Evolutionary conservation across 2,329 filamentous ascomycete genomes (phyloP).

Genomic region (Parascedosporium putredinis): DNA sequence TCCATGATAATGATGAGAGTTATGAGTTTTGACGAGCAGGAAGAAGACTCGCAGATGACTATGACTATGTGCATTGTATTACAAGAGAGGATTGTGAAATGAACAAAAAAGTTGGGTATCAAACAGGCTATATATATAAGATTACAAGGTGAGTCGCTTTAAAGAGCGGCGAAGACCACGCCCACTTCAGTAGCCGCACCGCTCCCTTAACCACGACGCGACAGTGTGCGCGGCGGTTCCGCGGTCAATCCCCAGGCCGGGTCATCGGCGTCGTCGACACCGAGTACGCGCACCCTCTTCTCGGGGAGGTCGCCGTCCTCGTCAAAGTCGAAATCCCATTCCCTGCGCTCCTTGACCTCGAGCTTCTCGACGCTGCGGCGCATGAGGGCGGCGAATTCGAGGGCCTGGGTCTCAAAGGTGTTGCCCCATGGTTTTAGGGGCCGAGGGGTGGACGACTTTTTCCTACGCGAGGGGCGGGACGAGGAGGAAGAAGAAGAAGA

Average conservation of each 20-base stretch:
- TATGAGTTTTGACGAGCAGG: too few species aligned
- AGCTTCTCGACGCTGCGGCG: constrained; percentile 34
- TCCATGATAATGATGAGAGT: too few species aligned
- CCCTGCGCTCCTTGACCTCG: constrained; percentile 31
- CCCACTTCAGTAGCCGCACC: background rate
- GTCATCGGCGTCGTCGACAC: constrained; percentile 23
- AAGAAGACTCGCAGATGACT: too few species aligned
- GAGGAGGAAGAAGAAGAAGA: too few species aligned
- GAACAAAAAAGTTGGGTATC: too few species aligned
- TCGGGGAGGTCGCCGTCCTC: constrained; percentile 22
- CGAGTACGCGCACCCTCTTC: constrained; percentile 26
- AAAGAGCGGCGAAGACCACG: background rate
- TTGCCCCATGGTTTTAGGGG: constrained; percentile 22
- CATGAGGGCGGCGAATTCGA: constrained; percentile 37
- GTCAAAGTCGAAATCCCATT: constrained; percentile 29
- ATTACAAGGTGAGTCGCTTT: too few species aligned
- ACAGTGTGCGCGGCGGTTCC: background rate
- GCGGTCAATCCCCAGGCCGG: constrained; percentile 3
- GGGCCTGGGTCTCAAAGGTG: constrained; percentile 35
- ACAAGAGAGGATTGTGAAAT: too few species aligned
- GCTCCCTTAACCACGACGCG: constrained; percentile 3
- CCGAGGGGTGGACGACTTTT: constrained; percentile 12
- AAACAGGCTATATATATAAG: too few species aligned
- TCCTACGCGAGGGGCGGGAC: constrained; percentile 11
- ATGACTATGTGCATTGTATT: too few species aligned